Base-by-base conservation (phyloP, 331 rosid species). In the Erythrophleum ivorense region DNA sequence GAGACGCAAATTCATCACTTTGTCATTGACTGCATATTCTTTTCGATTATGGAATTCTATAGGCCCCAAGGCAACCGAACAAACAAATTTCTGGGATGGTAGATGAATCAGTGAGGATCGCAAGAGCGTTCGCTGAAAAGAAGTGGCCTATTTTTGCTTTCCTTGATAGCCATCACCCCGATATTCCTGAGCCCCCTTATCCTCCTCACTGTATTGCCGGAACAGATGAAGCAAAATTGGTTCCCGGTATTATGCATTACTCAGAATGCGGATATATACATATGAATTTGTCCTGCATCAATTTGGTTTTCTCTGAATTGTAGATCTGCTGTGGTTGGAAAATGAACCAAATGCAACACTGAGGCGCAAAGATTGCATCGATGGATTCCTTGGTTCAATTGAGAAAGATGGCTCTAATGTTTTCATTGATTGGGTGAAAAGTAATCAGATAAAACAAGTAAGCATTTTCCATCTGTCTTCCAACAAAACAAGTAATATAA, bases 171-270 rank as follows among this genome's bases (percentile, higher is more conserved):
- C 99, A 95, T 80, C 93, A 91, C 64, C 97, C 94, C 0, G 89
- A 93, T 48, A 52, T 87, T 77, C 99, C 97, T 0, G 99, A 95
- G 71, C 88, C 76, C 59, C 99, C 99, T 38, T 95, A 89, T 91
- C 99, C 98, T 80, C 89, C 92, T 45, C 98, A 93, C 79, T 95
- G 98, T 73, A 83, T 95, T 80, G 80, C 78, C 34, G 99, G 99
- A 75, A 84, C 97, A 8, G 85, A 91, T 41, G 99, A 95, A 81
- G 73, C 87, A 48, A 88, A 91, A 8, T 87, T 93, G 38, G 94
- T 95, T 85, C 91, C 98, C 58, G 97, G 99, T 95, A 85, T 53
- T 80, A 75, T 21, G 19, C 36, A 2, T 55, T 57, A 12, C 34
- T 77, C 58, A 64, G 49, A 36, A 5, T 46, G 49, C 57, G 24